These are phyloP conservation scores for Chrysoporthe puriensis DNA, from an alignment of 2,329 filamentous ascomycete species.

Conservation along the genomic window DNA sequence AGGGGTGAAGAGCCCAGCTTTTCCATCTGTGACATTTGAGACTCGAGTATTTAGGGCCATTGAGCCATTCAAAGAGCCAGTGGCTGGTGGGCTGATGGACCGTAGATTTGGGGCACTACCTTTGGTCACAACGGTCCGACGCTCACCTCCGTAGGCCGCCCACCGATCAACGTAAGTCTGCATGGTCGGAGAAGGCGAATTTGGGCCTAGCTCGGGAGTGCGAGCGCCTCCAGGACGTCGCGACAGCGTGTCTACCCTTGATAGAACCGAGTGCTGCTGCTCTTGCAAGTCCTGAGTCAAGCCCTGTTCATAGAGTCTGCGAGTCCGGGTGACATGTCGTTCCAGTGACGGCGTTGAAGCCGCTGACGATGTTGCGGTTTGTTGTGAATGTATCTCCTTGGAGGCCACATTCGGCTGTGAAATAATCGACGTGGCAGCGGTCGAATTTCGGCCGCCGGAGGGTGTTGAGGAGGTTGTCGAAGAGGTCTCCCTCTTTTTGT, in stretches of 20 bases:
- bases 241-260: slow-evolving; percentile 78
- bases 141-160: slow-evolving; percentile 40
- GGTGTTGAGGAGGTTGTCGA: slow-evolving; percentile 78
- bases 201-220: slow-evolving; percentile 53
- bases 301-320: slow-evolving; percentile 81
- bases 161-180: slow-evolving; percentile 51
- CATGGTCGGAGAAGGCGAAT: slow-evolving; percentile 50
- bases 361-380: slow-evolving; percentile 42
- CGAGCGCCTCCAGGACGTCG: slow-evolving; percentile 56
- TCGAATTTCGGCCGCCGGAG: slow-evolving; percentile 74
- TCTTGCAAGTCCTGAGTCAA: slow-evolving; percentile 80
- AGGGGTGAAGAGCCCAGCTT: slow-evolving; percentile 41
- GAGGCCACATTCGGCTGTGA: slow-evolving; percentile 65
- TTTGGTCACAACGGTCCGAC: slow-evolving; percentile 53
- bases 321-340: slow-evolving; percentile 69
- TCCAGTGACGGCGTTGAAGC: slow-evolving; percentile 54
- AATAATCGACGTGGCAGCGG: slow-evolving; percentile 85
- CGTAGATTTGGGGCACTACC: slow-evolving; percentile 72
- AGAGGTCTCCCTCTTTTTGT: slow-evolving; percentile 80
- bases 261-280: slow-evolving; percentile 75
- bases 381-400: slow-evolving; percentile 53
- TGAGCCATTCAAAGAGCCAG: slow-evolving; percentile 42
- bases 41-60: slow-evolving; percentile 37
- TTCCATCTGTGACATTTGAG: slow-evolving; percentile 42
- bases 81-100: slow-evolving; percentile 54